A percentile compares a stretch with the other conserved stretches of the same genome.
These are phyloP conservation scores for Rhizopus arrhizus DNA, from an alignment of 371 early-diverging fungal species.

Conservation along the genomic window DNA sequence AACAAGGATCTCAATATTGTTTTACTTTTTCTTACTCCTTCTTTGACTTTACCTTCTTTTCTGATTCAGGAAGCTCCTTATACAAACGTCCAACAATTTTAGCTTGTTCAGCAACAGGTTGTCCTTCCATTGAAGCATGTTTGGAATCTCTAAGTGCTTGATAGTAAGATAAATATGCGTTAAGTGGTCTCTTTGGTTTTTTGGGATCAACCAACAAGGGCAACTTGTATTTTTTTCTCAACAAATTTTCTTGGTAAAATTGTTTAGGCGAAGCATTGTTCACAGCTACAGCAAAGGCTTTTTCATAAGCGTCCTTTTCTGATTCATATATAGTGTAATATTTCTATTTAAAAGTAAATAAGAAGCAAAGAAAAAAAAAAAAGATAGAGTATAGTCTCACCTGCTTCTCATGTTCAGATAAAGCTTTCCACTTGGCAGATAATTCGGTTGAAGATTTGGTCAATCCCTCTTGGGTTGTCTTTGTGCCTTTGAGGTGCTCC, in stretches of 20 bases:
- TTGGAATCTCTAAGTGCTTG: conserved; percentile 19
- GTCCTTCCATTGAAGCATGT: background rate
- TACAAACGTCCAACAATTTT: background rate
- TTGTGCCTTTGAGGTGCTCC: conserved; percentile 43
- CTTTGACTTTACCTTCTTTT: conserved; percentile 10
- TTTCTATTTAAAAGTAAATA: conserved; percentile 12
- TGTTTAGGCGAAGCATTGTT: conserved; percentile 53
- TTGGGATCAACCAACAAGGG: conserved; percentile 61
- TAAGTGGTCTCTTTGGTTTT: conserved; percentile 59
- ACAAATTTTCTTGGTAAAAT: conserved; percentile 50
- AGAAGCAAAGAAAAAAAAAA: background rate
- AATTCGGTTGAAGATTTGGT: conserved; percentile 25
- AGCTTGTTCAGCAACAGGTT: background rate
- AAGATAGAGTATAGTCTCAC: conserved; percentile 14
- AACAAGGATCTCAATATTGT: background rate
- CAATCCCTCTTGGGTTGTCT: conserved; percentile 32
- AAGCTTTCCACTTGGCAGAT: conserved; percentile 28
- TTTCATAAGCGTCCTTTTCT: conserved; percentile 30
- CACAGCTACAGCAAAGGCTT: conserved; percentile 38
- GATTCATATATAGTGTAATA: conserved; percentile 39
- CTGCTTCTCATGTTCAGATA: conserved; percentile 40
- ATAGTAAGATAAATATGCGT: conserved; percentile 47
- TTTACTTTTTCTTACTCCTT: conserved; percentile 2
- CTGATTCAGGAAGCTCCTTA: background rate
- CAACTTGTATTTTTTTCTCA: conserved; percentile 52